Evolutionary conservation across 2,329 filamentous ascomycete genomes (phyloP).

Genomic region (Mollisia scopiformis): DNA sequence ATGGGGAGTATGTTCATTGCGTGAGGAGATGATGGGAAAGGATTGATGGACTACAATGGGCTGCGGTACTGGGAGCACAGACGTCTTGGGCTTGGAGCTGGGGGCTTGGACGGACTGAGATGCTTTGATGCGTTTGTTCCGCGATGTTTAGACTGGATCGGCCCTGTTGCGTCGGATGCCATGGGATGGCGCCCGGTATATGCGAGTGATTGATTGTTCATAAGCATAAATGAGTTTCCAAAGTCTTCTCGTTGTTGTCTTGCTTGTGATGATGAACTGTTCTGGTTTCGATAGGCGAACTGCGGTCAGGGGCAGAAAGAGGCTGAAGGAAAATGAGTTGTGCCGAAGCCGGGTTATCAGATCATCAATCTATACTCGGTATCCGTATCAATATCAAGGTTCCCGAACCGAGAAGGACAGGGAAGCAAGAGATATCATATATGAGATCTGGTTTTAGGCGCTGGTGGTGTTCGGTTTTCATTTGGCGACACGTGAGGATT

Average conservation of each 20-base stretch:
- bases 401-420: too few species aligned
- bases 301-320: neutral
- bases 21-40: neutral
- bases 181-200: neutral
- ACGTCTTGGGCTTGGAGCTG: too few species aligned
- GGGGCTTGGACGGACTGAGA: neutral
- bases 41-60: neutral
- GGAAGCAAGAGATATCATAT: neutral
- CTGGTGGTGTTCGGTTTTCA: too few species aligned
- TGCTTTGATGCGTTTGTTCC: neutral
- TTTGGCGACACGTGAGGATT: too few species aligned
- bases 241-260: neutral
- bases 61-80: too few species aligned
- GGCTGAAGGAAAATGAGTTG: neutral
- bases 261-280: neutral
- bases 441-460: too few species aligned
- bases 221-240: conserved; percentile 8
- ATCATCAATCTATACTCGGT: too few species aligned
- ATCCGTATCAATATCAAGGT: too few species aligned
- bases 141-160: neutral
- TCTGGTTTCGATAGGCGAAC: neutral
- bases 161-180: neutral
- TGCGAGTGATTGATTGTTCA: conserved; percentile 11
- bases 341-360: neutral
- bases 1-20: neutral